A percentile compares a stretch with the other conserved stretches of the same genome.
Conservation (phyloP, 805 yeast species). For the Metschnikowia koreensis region DNA sequence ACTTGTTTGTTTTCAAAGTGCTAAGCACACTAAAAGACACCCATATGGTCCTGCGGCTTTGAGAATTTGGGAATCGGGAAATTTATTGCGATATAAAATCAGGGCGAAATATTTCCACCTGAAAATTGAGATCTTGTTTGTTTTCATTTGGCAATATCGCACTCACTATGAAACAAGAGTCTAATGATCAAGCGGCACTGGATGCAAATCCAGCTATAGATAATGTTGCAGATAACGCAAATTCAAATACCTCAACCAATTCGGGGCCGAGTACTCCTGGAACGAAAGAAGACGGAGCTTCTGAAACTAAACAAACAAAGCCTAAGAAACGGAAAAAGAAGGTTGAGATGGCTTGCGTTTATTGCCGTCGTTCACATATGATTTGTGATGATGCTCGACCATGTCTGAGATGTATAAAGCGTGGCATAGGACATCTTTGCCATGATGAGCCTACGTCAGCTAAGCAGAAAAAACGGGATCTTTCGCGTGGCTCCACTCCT, state of each 20-base stretch:
- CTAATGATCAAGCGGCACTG: not conserved
- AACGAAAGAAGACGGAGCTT: not conserved
- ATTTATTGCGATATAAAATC: not conserved
- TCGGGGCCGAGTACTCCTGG: not conserved
- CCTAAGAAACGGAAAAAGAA: constrained; percentile 44
- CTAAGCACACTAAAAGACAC: not conserved
- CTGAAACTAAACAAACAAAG: not conserved
- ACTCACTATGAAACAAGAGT: not conserved
- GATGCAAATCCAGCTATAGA: not conserved
- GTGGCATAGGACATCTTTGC: constrained; percentile 87
- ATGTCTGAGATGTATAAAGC: constrained; percentile 77
- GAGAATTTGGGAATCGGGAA: not conserved
- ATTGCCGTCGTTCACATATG: constrained; percentile 91
- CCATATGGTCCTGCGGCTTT: not conserved
- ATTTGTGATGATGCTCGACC: constrained; percentile 80
- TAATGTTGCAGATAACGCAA: not conserved
- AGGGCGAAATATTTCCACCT: too few species aligned
- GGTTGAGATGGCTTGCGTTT: constrained; percentile 75
- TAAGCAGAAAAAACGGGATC: constrained; percentile 37
- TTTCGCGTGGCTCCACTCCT: constrained; percentile 16
- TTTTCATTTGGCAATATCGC: not conserved
- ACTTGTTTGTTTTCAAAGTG: not conserved
- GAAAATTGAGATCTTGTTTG: too few species aligned
- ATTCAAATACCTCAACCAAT: not conserved
- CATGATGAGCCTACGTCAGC: constrained; percentile 62